Evolutionary conservation across 805 yeast genomes (phyloP), one percentile per base, ranked within the genome.

Genomic region (Starmerella lactis-condensi): DNA sequence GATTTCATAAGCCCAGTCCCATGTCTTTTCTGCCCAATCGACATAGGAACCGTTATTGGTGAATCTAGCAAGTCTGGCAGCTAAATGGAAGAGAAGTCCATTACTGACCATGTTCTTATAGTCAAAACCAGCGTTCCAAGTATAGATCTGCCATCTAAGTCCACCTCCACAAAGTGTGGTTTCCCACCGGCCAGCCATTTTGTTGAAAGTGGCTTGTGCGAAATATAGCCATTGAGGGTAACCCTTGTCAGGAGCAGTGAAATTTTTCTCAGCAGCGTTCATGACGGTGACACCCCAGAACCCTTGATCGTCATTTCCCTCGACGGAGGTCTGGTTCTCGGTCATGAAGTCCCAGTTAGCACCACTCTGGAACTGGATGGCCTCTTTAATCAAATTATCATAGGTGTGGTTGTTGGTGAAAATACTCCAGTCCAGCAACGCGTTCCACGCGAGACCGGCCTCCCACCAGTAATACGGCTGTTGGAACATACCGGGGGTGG

Each of bases 381-480:
- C 76, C 22, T 63, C 58, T 44, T 65, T 62, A 33, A 79, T 63
- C 22, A 64, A 35, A 9, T 62, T 60, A 26, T 65, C 74, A 44
- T 69, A 77, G 1, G 83, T 68, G 40, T 64, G 65, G 51, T 83
- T 75, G 23, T 73, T 66, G 51, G 78, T 68, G 50, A 62, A 73
- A 42, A 51, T 71, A 57, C 79, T 64, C 53, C 76, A 75, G 51
- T 82, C 94, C 26, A 85, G 48, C 64, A 85, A 58, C 13, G 76
- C 62, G 6, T 93, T 93, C 78, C 82, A 81, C 2, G 85, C 93
- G 38, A 83, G 92, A 42, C 96, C 96, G 7, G 95, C 93, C 57
- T 82, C 81, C 95, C 95, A 83, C 98, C 96, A 85, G 62, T 85
- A 85, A 62, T 85, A 83, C 0, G 96, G 96, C 48, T 62, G 58